Evolutionary conservation across 768 basidiomycete genomes (phyloP), one percentile per base, ranked within the genome.

Genomic region (Pleurotus eryngii): DNA sequence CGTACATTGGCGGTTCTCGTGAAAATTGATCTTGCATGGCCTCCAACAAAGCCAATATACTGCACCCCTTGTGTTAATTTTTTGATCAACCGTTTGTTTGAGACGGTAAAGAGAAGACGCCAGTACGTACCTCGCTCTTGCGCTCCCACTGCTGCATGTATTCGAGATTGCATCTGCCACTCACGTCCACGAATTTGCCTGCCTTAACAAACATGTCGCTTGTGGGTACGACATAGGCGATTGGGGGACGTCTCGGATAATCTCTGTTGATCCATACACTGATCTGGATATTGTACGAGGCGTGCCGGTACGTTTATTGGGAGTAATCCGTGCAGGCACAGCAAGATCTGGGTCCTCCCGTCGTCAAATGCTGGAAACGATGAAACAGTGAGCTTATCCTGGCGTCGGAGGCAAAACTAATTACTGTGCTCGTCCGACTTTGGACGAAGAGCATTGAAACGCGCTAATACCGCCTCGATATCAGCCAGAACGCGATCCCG

Each of bases 261-360:
- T 92, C 90, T 51, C 81, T 80, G 2, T 93, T 80, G 42, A 98
- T 63, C 95, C 95, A 98, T 59, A 96, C 63, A 11, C 90, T 85
- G 64, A 99, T 72, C 3, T 97, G 97, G 64, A 98, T 98, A 70
- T 99, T 93, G 78, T 99, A 99, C 1, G 87, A 78, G 0, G 84
- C 74, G 1, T 77, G 72, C 49, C 89, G 81, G 74, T 85, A 96
- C 0, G 81, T 71, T 71, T 63, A 99, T 97, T 3, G 94, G 95
- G 1, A 99, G 77, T 4, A 98, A 82, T 8, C 97, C 97, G 66
- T 97, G 91, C 3, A 96, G 64, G 61, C 92, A 94, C 57, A 98
- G 85, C 24, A 99, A 81, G 15, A 98, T 80, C 66, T 95, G 93
- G 0, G 92, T 88, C 38, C 96, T 85, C 47, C 97, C 97, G 62